Base-by-base conservation (phyloP, 768 basidiomycete genomes). In the button mushroom (Agaricus bisporus) region DNA sequence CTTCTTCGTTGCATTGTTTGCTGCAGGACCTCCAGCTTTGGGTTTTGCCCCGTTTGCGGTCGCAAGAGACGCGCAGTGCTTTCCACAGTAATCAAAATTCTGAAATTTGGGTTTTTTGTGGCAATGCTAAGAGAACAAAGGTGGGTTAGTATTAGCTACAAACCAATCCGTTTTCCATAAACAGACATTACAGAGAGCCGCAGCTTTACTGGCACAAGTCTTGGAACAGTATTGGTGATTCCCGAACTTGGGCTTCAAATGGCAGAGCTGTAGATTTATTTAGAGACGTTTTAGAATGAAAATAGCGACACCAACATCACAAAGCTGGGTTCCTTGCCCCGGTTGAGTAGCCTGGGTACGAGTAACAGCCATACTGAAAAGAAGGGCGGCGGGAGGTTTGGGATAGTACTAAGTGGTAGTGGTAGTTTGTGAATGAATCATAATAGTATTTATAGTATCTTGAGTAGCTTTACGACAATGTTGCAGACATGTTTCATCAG, bases 71-170 rank as follows among this genome's bases (percentile, higher is more conserved):
- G 82, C 83, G 59, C 84, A 85, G 49, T 76, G 80, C 72, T 82
- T 81, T 51, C 85, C 80, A 55, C 85, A 86, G 59, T 75, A 86
- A 48, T 80, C 77, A 59, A 80, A 79, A 57, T 70, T 74, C 58
- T 73, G 76, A 60, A 76, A 81, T 64, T 82, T 86, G 4, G 81
- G 80, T 56, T 78, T 80, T 61, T 73, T 73, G 56, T 80, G 76
- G 60, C 85, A 86, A 56, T 77, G 68, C 78, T 80, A 46, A 44
- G 48, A 18, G 28, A 15, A 22, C 22, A 22, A 44, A 25, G 12
- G 10, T 41, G 38, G 25, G 48, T 39, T 36, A 51, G 52, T 54
- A 12, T 47, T 28, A 36, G 28, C 17, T 5, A 43, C 2, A 36
- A 18, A 14, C 10, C 18, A 10, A 14, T 41, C 18, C 26, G 7